A percentile compares a stretch with the other conserved stretches of the same genome.
These are phyloP conservation scores for Camellia granthamiana DNA, from an alignment of 148 eudicot genomes.

Conservation along the genomic window DNA sequence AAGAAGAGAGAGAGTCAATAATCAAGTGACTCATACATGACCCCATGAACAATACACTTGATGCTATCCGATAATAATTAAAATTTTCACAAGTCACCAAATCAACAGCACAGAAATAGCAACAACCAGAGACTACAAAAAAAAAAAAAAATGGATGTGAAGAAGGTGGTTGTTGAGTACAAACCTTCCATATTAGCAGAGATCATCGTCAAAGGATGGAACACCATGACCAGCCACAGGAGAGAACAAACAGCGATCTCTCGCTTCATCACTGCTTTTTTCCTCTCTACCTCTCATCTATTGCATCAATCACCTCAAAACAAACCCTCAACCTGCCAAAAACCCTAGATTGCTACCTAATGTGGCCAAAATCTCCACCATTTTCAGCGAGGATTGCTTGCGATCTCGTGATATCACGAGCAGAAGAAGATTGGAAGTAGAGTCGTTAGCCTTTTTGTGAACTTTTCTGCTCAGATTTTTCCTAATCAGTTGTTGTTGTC, in stretches of 20 bases:
- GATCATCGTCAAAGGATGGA: constrained; percentile 35
- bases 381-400: background rate
- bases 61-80: background rate
- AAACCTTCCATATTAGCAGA: constrained; percentile 69
- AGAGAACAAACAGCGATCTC: constrained; percentile 23
- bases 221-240: constrained; percentile 31
- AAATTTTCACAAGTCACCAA: background rate
- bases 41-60: background rate
- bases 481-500: background rate
- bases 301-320: constrained; percentile 8
- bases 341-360: background rate
- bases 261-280: constrained; percentile 30
- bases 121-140: background rate
- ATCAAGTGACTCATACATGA: background rate
- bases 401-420: constrained; percentile 9
- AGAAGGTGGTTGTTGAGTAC: background rate
- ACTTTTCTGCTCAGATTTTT: background rate
- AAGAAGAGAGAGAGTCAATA: background rate
- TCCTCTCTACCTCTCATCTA: constrained; percentile 22
- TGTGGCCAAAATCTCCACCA: constrained; percentile 10
- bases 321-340: constrained; percentile 17
- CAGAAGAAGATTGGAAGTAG: background rate
- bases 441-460: background rate
- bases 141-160: background rate
- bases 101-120: background rate